Conservation (phyloP, 2,329 filamentous ascomycete species). For the Rhinocladiella mackenziei region DNA sequence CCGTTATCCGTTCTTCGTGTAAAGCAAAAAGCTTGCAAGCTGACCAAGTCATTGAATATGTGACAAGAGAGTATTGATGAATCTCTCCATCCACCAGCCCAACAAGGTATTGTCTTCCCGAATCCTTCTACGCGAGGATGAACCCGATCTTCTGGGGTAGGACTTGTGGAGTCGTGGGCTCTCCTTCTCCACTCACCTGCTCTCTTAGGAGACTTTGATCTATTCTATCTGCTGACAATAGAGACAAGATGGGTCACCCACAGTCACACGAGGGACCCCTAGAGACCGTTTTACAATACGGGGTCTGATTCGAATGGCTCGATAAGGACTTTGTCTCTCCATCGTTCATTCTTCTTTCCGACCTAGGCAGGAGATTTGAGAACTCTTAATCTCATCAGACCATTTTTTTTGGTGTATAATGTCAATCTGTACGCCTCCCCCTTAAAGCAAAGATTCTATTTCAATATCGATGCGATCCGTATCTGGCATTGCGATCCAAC, state of each 20-base stretch:
- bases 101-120: conserved; percentile 8
- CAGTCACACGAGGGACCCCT: not conserved
- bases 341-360: too few species aligned
- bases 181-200: conserved; percentile 17
- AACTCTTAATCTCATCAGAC: too few species aligned
- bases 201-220: conserved; percentile 10
- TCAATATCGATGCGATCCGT: too few species aligned
- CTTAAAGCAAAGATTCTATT: too few species aligned
- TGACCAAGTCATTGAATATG: not conserved
- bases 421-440: too few species aligned
- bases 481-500: too few species aligned
- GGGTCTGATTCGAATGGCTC: too few species aligned
- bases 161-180: too few species aligned
- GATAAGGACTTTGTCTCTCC: too few species aligned
- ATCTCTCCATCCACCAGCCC: conserved; percentile 21
- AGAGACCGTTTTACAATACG: not conserved
- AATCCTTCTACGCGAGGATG: not conserved
- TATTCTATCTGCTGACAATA: not conserved
- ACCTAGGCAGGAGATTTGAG: too few species aligned
- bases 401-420: too few species aligned
- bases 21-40: not conserved
- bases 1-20: not conserved
- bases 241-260: not conserved
- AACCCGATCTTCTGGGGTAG: not conserved
- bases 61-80: too few species aligned